These are phyloP conservation scores for Apiotrichum brassicae DNA, from an alignment of 1,284 basidiomycete species.

Conservation along the genomic window DNA sequence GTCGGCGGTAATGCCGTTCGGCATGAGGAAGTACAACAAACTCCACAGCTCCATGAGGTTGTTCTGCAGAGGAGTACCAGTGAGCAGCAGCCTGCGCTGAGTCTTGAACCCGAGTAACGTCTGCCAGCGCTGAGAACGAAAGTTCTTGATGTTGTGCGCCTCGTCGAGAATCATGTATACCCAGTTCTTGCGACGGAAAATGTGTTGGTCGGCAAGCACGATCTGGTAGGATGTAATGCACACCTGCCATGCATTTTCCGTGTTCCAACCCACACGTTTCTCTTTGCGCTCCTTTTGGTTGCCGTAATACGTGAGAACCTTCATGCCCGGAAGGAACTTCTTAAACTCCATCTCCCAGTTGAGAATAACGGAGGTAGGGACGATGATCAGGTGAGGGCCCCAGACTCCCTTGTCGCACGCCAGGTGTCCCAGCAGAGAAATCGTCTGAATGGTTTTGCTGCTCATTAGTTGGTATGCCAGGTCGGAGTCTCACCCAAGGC, in stretches of 20 bases:
- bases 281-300: constrained; percentile 87
- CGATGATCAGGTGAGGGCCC: constrained; percentile 94
- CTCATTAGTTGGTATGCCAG: constrained; percentile 8
- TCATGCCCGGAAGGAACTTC: constrained; percentile 93
- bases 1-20: constrained; percentile 53
- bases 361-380: constrained; percentile 87
- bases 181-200: constrained; percentile 93
- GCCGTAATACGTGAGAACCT: constrained; percentile 86
- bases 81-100: constrained; percentile 77
- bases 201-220: constrained; percentile 83
- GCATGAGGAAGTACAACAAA: constrained; percentile 91
- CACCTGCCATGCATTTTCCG: constrained; percentile 87
- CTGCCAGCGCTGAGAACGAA: constrained; percentile 92
- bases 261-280: constrained; percentile 87
- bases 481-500: constrained; percentile 61
- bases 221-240: constrained; percentile 94
- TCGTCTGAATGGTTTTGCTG: constrained; percentile 97
- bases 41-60: constrained; percentile 95
- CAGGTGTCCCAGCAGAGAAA: constrained; percentile 82
- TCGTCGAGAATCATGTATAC: constrained; percentile 96
- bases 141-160: constrained; percentile 99
- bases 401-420: constrained; percentile 92
- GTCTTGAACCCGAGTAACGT: constrained; percentile 90
- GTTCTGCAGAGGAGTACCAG: constrained; percentile 92
- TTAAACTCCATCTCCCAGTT: constrained; percentile 99